Percentiles rank a stretch among this genome's conserved stretches.
Conservation (phyloP, 805 yeast genomes). For the Ogataea pini region DNA sequence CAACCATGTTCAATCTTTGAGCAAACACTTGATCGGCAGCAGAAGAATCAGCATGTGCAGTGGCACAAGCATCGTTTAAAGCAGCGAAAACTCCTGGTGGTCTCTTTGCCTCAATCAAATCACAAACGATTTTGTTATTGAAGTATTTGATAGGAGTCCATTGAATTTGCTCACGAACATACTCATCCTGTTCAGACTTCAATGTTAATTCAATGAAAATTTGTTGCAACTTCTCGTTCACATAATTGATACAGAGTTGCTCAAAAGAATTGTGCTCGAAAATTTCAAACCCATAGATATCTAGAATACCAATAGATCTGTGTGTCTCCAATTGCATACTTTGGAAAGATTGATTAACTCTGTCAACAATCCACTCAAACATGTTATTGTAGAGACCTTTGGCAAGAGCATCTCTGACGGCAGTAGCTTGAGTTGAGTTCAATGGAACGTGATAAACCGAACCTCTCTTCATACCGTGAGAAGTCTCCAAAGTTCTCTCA, state of each 20-base stretch:
- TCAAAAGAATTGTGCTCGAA: slow-evolving; percentile 94
- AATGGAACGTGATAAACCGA: slow-evolving; percentile 93
- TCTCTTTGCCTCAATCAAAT: slow-evolving; percentile 86
- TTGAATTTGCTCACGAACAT: slow-evolving; percentile 88
- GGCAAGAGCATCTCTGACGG: slow-evolving; percentile 93
- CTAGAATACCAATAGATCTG: slow-evolving; percentile 88
- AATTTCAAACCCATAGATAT: slow-evolving; percentile 95
- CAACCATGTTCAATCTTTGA: slow-evolving; percentile 83
- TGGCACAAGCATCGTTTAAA: slow-evolving; percentile 93
- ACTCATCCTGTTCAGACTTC: slow-evolving; percentile 97
- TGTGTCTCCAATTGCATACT: slow-evolving; percentile 40
- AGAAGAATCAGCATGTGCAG: slow-evolving; percentile 95
- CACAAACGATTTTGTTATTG: slow-evolving; percentile 95
- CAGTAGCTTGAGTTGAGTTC: slow-evolving; percentile 88
- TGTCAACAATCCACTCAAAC: slow-evolving; percentile 94
- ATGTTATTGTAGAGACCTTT: slow-evolving; percentile 90
- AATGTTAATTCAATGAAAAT: slow-evolving; percentile 93
- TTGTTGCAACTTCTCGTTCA: slow-evolving; percentile 93
- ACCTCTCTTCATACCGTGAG: slow-evolving; percentile 87
- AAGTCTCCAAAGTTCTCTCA: slow-evolving; percentile 85
- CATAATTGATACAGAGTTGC: slow-evolving; percentile 93
- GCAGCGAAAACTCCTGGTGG: slow-evolving; percentile 98
- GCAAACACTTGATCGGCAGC: slow-evolving; percentile 98
- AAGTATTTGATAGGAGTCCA: slow-evolving; percentile 98
- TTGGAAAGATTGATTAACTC: slow-evolving; percentile 81